A percentile compares a stretch with the other conserved stretches of the same genome.
These are phyloP conservation scores for Thraustotheca clavata DNA, from an alignment of 352 stramenopile species.

Conservation along the genomic window DNA sequence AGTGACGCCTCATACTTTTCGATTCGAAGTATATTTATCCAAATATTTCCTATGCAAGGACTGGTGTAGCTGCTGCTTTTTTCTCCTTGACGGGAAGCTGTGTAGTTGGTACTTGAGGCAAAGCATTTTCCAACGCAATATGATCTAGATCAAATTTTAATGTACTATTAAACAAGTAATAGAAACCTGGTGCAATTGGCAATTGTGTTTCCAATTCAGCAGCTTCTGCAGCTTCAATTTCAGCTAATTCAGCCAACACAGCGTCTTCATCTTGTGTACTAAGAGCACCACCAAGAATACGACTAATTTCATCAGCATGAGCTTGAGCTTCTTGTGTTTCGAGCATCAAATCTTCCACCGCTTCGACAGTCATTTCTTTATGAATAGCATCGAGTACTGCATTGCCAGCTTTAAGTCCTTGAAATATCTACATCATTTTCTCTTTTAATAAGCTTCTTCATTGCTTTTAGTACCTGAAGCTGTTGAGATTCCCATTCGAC, in stretches of 20 bases:
- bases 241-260: constrained; percentile 72
- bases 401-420: constrained; percentile 83
- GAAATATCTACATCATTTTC: constrained; percentile 43
- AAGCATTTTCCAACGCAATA: no score
- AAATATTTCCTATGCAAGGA: no score
- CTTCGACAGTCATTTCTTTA: constrained; percentile 84
- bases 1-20: no score
- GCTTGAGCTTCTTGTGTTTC: constrained; percentile 80
- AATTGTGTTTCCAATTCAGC: constrained; percentile 41
- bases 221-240: constrained; percentile 72
- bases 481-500: constrained; percentile 86
- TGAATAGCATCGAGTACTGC: constrained; percentile 82
- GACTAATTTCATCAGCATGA: constrained; percentile 78
- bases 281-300: constrained; percentile 63
- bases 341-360: constrained; percentile 82
- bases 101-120: no score
- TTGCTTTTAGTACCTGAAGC: constrained; percentile 41
- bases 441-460: neutral
- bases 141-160: no score
- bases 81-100: no score
- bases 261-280: constrained; percentile 80
- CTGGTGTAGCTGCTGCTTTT: no score
- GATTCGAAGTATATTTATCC: no score
- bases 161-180: no score
- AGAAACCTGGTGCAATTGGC: constrained; percentile 43